A percentile compares a stretch with the other conserved stretches of the same genome.
These are phyloP conservation scores for Tetradesmus lagerheimii DNA, from an alignment of 139 green algal species.

Conservation along the genomic window DNA sequence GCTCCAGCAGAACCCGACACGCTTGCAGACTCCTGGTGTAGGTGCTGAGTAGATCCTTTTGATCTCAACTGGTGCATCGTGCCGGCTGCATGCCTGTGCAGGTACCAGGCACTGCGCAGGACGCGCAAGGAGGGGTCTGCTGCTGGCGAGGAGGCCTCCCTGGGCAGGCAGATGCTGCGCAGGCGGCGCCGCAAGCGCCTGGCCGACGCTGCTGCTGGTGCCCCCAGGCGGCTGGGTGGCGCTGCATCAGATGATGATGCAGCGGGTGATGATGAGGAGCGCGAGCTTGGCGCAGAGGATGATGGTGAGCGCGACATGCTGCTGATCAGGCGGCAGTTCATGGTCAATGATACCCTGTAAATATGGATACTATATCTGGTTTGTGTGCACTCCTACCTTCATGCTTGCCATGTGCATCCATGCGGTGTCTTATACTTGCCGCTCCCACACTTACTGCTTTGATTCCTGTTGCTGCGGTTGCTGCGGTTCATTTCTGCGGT, in stretches of 20 bases:
- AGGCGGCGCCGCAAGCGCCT: background rate
- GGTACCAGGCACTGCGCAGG: background rate
- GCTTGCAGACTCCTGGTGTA: too few relatives aligned
- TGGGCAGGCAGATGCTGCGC: background rate
- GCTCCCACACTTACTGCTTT: too few relatives aligned
- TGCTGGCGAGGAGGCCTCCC: background rate
- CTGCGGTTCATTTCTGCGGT: background rate
- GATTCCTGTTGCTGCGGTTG: background rate
- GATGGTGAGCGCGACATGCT: background rate
- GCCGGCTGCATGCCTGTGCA: background rate
- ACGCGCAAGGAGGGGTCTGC: background rate
- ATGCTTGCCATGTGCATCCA: background rate
- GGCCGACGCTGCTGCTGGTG: background rate
- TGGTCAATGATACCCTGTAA: too few relatives aligned
- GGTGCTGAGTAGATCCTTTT: too few relatives aligned
- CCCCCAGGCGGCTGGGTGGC: background rate
- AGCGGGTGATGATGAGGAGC: background rate
- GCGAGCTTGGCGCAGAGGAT: background rate
- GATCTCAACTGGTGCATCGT: too few relatives aligned
- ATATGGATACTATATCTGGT: too few relatives aligned
- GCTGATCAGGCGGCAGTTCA: too few relatives aligned
- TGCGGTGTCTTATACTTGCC: background rate
- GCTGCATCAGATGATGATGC: background rate
- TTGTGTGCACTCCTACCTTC: background rate
- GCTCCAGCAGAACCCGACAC: too few relatives aligned